A percentile compares a stretch with the other conserved stretches of the same genome.
Conservation (phyloP, 2,329 filamentous ascomycete species). For the Neodidymelliopsis sp. region DNA sequence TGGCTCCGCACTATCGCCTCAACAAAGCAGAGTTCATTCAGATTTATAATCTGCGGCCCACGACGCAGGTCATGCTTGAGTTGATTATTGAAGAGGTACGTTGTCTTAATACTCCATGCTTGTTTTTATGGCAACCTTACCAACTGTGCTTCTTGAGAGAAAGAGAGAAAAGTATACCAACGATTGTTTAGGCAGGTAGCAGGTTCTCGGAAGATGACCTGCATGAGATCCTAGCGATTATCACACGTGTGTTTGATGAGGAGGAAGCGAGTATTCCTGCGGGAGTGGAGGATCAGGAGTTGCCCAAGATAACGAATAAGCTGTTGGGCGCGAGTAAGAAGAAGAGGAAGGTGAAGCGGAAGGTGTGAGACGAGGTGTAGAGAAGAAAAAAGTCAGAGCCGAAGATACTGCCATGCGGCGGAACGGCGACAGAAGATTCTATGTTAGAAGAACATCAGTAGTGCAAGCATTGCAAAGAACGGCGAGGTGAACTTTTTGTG, state of each 20-base stretch:
- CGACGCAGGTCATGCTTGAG: constrained; percentile 41
- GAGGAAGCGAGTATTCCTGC: constrained; percentile 37
- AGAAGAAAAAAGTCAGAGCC: neutral
- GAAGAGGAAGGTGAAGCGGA: constrained; percentile 29
- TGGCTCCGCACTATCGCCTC: constrained; percentile 41
- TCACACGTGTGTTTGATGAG: constrained; percentile 41
- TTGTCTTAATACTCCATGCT: neutral
- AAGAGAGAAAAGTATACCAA: no score
- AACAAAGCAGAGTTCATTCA: constrained; percentile 51
- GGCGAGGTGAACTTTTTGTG: constrained; percentile 9
- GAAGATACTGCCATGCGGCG: neutral
- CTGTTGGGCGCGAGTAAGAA: constrained; percentile 36
- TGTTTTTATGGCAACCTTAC: no score
- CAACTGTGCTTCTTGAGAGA: no score
- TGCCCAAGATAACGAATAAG: constrained; percentile 42
- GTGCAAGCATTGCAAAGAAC: neutral
- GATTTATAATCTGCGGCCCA: constrained; percentile 46
- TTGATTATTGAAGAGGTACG: constrained; percentile 47
- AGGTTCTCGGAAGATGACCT: constrained; percentile 43
- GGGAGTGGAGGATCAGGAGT: constrained; percentile 36
- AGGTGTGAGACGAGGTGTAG: neutral
- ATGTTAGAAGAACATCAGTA: neutral
- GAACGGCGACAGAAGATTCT: neutral
- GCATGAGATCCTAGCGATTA: constrained; percentile 37
- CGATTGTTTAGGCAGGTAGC: constrained; percentile 29